Conservation (phyloP, 1,284 basidiomycete genomes). For the Naganishia sp. region DNA sequence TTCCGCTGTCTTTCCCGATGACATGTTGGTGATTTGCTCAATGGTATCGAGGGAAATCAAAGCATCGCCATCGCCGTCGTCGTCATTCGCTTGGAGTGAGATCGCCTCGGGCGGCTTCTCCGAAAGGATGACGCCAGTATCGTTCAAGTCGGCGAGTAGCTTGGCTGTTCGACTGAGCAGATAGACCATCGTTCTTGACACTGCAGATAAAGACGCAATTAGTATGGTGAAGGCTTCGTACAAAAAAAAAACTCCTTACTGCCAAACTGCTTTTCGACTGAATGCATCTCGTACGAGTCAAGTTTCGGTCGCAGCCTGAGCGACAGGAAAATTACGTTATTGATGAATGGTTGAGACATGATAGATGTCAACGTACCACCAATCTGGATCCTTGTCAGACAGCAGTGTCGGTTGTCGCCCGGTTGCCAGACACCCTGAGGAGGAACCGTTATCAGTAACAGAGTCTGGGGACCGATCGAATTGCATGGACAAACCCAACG, state of each 20-base stretch:
- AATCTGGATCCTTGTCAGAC: slow-evolving; percentile 51
- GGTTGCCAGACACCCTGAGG: slow-evolving; percentile 54
- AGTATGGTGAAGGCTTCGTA: background rate
- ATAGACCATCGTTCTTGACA: slow-evolving; percentile 51
- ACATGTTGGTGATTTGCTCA: slow-evolving; percentile 15
- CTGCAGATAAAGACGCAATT: slow-evolving; percentile 29
- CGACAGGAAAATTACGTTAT: background rate
- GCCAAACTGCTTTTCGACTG: slow-evolving; percentile 59
- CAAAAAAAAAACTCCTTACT: slow-evolving; percentile 46
- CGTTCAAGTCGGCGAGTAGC: slow-evolving; percentile 41
- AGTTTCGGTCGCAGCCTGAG: slow-evolving; percentile 30
- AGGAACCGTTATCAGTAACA: background rate
- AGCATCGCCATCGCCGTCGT: slow-evolving; percentile 7
- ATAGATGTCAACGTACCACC: slow-evolving; percentile 52
- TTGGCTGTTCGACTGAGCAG: slow-evolving; percentile 46
- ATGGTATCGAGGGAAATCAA: slow-evolving; percentile 11
- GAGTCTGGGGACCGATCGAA: background rate
- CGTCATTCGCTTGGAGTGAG: background rate
- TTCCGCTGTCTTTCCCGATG: slow-evolving; percentile 20
- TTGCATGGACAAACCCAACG: slow-evolving; percentile 50
- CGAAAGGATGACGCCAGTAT: slow-evolving; percentile 36
- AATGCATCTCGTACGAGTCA: slow-evolving; percentile 52
- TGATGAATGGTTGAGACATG: slow-evolving; percentile 31
- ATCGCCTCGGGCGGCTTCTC: slow-evolving; percentile 33
- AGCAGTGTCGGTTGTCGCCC: slow-evolving; percentile 56